Evolutionary conservation across 805 yeast genomes (phyloP), one percentile per base, ranked within the genome.

Genomic region (Metschnikowia lachancei): DNA sequence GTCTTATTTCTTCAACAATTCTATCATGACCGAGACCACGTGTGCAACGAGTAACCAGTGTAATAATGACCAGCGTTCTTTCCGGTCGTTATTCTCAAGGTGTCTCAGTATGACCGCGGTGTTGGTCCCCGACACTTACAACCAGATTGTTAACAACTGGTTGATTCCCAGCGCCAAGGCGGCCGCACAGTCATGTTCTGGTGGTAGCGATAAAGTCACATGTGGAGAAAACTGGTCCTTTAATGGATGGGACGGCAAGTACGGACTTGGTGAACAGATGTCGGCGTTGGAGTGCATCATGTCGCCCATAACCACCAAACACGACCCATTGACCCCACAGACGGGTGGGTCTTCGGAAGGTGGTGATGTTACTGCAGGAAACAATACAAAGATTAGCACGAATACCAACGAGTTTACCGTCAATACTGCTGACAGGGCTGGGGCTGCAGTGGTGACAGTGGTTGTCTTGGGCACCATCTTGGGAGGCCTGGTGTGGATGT

Each of bases 371-470:
- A 53, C 59, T 18, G 75, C 75, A 1, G 74, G 74, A 17, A 53
- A 51, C 45, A 31, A 26, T 45, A 47, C 55, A 7, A 13, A 18
- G 26, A 20, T 46, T 6, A 53, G 69, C 5, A 63, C 69, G 28
- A 75, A 75, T 48, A 45, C 49, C 35, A 75, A 78, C 54, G 61
- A 59, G 37, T 63, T 83, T 39, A 67, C 63, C 0, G 80, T 90
- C 36, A 70, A 80, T 0, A 63, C 70, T 0, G 81, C 78, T 49
- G 66, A 62, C 47, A 55, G 76, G 57, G 96, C 89, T 2, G 98
- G 98, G 45, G 97, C 97, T 1, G 96, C 95, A 35, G 72, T 91
- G 17, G 65, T 88, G 36, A 92, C 98, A 0, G 92, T 90, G 0
- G 66, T 88, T 8, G 82, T 85, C 1, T 63, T 88, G 52, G 78